Conservation (phyloP, 768 basidiomycete genomes). For the Phylloporus scabripes region DNA sequence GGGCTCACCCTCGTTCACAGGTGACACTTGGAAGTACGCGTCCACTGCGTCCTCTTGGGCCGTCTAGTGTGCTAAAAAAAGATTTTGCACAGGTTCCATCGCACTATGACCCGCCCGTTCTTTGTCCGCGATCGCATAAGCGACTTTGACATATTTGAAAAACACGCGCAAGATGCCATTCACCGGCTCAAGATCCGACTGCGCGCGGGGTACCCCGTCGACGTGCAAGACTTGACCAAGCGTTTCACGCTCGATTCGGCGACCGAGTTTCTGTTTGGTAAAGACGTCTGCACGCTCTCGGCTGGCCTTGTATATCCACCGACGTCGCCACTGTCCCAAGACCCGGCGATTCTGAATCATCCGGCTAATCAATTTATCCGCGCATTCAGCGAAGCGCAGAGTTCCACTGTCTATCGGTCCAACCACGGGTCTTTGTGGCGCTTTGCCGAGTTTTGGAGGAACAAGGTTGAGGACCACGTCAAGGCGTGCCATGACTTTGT, state of each 20-base stretch:
- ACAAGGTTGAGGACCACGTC: conserved; percentile 35
- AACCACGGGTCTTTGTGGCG: conserved; percentile 42
- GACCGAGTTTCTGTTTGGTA: conserved; percentile 51
- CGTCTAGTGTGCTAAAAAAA: background rate
- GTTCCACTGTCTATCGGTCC: conserved; percentile 26
- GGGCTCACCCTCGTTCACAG: conserved; percentile 11
- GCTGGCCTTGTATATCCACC: conserved; percentile 35
- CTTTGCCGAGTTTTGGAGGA: conserved; percentile 38
- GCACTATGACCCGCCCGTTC: conserved; percentile 40
- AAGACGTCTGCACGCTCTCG: conserved; percentile 32
- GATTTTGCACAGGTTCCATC: conserved; percentile 31
- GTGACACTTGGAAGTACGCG: conserved; percentile 37
- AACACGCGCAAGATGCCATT: conserved; percentile 31
- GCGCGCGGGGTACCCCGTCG: conserved; percentile 32
- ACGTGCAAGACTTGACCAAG: conserved; percentile 18
- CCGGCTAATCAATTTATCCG: conserved; percentile 33
- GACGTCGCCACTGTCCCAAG: conserved; percentile 18
- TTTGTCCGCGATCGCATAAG: conserved; percentile 37
- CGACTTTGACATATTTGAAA: conserved; percentile 38
- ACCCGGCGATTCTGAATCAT: conserved; percentile 22
- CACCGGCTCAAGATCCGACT: conserved; percentile 30
- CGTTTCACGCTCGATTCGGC: conserved; percentile 55
- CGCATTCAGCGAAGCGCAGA: conserved; percentile 38
- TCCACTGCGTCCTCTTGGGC: background rate
- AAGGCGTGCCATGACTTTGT: conserved; percentile 42